Conservation (phyloP, 148 eudicot species). For the Chenopodium berlandieri region DNA sequence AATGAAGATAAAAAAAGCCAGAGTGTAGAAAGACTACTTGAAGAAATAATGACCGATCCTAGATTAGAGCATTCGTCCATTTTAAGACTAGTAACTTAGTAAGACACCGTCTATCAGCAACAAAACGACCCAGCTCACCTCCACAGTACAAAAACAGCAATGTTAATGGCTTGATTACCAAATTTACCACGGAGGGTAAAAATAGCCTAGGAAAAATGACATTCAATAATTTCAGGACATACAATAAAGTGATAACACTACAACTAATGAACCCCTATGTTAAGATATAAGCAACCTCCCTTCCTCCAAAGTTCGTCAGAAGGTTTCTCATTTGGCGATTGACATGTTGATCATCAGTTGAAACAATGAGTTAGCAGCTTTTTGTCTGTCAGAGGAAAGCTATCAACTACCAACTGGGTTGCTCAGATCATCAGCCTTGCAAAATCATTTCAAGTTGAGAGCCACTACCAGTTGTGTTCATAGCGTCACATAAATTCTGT, state of each 20-base stretch:
- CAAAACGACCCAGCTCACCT: slow-evolving; percentile 87
- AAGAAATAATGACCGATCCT: slow-evolving; percentile 59
- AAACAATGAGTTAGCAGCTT: background rate
- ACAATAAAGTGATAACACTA: background rate
- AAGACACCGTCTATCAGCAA: slow-evolving; percentile 72
- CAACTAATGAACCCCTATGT: background rate
- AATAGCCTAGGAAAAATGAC: slow-evolving; percentile 2
- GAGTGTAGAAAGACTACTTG: slow-evolving; percentile 64
- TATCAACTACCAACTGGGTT: background rate
- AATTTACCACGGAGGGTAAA: background rate
- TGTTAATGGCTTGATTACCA: slow-evolving; percentile 20
- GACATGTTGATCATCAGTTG: background rate
- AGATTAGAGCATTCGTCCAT: slow-evolving; percentile 85
- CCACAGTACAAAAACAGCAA: slow-evolving; percentile 36
- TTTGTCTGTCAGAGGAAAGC: background rate
- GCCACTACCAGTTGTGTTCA: too few species aligned
- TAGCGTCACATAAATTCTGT: background rate
- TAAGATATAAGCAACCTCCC: background rate
- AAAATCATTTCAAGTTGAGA: background rate
- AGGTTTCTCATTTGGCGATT: background rate
- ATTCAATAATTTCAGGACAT: background rate
- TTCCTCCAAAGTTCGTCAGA: background rate
- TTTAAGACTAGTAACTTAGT: slow-evolving; percentile 49
- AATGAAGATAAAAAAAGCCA: slow-evolving; percentile 94
- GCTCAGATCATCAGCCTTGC: background rate